Evolutionary conservation across 2,329 filamentous ascomycete species (phyloP), one percentile per base, ranked within the genome.

Genomic region (Blastomyces emzantsi): DNA sequence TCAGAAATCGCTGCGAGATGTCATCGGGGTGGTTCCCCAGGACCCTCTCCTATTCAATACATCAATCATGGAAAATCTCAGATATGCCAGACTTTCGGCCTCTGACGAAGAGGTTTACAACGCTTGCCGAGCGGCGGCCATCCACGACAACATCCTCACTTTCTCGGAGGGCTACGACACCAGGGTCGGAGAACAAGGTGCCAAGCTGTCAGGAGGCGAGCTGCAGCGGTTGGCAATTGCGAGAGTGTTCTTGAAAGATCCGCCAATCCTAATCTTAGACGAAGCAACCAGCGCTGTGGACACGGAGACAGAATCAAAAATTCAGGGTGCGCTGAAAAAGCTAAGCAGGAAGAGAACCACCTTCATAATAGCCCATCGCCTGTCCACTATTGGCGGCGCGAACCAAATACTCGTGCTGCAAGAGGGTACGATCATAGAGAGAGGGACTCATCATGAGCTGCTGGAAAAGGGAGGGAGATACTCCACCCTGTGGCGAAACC

Each of bases 251-350:
- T 11, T 61, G 45, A 39, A 30, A 22, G 33, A 61, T 19, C 25
- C 47, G 28, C 36, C 28, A 30, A 28, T 61, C 6, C 47, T 61
- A 5, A 49, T 61, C 15, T 22, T 61, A 9, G 59, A 61, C n/a
- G 59, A 61, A 61, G 66, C 55, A 19, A 47, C 57, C 25, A 54
- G 43, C 45, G 43, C 25, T 15, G 41, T 61, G 19, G 59, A 61
- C 13, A 22, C 25, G 11, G 47, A 39, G 28, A 49, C 59, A 11
- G 59, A 30, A n/a, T 15, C 39, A 5, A 7, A n/a, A 5, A 47
- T 61, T 47, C 47, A 52, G 17, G 17, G 25, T 3, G 43, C 25
- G 8, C 33, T 60, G 17, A 30, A 49, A 19, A 28, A 47, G 22
- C 17, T 43, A 9, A 45, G 33, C 57, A 41, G 22, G 43, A 43